Conservation (phyloP, 768 basidiomycete genomes). For the Hericium rajendrae region DNA sequence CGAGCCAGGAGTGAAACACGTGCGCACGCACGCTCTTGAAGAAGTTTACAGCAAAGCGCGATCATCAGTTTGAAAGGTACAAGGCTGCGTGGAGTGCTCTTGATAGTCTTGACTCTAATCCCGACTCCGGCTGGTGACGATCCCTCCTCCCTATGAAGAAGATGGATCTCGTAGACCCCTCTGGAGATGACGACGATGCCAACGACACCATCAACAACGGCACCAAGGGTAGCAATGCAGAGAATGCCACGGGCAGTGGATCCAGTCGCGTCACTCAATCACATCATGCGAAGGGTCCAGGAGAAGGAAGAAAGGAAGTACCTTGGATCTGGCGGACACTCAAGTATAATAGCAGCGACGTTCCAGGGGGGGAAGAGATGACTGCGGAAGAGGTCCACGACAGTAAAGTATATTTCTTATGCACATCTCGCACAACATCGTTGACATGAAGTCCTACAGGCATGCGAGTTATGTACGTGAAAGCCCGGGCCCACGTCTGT, state of each 20-base stretch:
- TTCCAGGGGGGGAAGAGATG: background rate
- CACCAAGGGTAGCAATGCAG: too few species aligned
- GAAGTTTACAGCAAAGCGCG: background rate
- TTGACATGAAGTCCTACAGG: background rate
- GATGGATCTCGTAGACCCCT: background rate
- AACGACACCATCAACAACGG: too few species aligned
- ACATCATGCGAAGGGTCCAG: background rate
- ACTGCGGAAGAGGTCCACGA: background rate
- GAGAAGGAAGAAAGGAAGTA: background rate
- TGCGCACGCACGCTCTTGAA: background rate
- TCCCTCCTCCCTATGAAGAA: background rate
- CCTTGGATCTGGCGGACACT: conserved; percentile 4
- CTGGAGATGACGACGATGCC: background rate
- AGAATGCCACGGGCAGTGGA: background rate
- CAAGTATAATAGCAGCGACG: background rate
- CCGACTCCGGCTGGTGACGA: background rate
- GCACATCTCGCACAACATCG: background rate
- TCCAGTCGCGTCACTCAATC: too few species aligned
- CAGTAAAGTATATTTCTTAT: background rate
- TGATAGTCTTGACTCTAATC: background rate
- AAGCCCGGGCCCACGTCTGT: conserved; percentile 14
- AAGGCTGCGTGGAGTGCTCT: conserved; percentile 2
- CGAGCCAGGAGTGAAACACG: conserved; percentile 4
- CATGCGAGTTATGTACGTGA: conserved; percentile 20
- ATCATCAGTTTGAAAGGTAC: background rate